Evolutionary conservation across 2,329 filamentous ascomycete genomes (phyloP), one percentile per base, ranked within the genome.

Genomic region (Colletotrichum tofieldiae): DNA sequence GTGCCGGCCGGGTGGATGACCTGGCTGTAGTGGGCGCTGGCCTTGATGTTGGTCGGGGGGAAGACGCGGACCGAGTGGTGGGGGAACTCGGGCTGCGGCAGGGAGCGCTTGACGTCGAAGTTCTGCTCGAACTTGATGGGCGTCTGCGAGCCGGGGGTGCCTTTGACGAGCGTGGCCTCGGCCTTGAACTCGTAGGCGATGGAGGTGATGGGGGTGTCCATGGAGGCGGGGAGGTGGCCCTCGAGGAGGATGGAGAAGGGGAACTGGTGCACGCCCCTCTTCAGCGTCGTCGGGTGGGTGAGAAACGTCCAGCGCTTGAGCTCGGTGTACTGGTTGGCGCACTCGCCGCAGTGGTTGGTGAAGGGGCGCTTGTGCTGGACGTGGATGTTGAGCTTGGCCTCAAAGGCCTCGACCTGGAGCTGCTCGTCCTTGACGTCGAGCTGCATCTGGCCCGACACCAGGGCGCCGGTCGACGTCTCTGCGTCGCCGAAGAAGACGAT

Each of bases 41-140:
- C 93, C 76, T 94, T 95, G 78, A 99, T 92, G 83, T 97, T 96
- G 76, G 96, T 99, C 0, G 96, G 96, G 59, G 96, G 96, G 84
- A 99, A 99, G 79, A 98, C 93, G 78, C 96, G 94, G 74, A 98
- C 92, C 20, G 94, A 97, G 83, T 95, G 92, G 83, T 97, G 96
- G 73, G 97, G 94, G 65, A 89, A 87, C 60, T 94, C 93, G 3
- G 94, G 90, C 65, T 93, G 83, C 9, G 84, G 88, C 35, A 98
- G 90, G 43, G 95, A 93, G 73, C 96, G 93, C 84, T 92, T 92
- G 76, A 98, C 89, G 67, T 91, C 87, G 55, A 98, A 86, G 12
- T 89, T 88, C 77, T 91, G 90, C 73, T 90, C 88, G 77, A 94
- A 89, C 76, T 87, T 90, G 78, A 94, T 87, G 32, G 82, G 78